Evolutionary conservation across 2,329 filamentous ascomycete genomes (phyloP), one percentile per base, ranked within the genome.

Genomic region (Paraphoma sp.): DNA sequence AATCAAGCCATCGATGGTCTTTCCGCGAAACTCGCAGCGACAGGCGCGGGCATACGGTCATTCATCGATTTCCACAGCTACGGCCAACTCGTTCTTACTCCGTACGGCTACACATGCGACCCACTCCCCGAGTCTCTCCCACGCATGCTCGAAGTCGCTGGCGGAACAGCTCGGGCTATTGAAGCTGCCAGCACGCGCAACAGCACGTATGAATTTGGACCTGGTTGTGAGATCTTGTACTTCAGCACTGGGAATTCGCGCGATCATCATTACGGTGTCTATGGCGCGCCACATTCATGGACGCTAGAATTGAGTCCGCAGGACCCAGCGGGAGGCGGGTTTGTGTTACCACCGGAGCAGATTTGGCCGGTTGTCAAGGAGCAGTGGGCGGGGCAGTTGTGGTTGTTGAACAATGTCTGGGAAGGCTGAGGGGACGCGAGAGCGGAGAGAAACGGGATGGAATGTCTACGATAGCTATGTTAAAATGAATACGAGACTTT

Each of bases 51-150:
- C 0, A 78, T 89, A 41, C 83, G 84, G 64, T 80, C 87, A 0
- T 89, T 83, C 68, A 83, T 89, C 51, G 87, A 89, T 73, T 86
- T 83, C 72, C 87, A 89, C 75, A 82, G 83, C 0, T 89, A 87
- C 70, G 82, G 81, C 23, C 86, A 89, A 68, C 78, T 85, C 29
- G 81, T 88, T 52, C 80, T 86, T 53, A 80, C 83, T 11, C 83
- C 79, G 0, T 88, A 86, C 62, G 86, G 86, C n/a, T 74, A 76
- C 43, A 73, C 81, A 1, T 69, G 65, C 47, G 64, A 67, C 31
- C 64, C 64, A 6, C 60, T 67, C 1, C 73, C 77, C 23, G 83
- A 85, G 58, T 79, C 87, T 0, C 83, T 84, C 3, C 68, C 71
- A 12, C 76, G 79, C 8, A 78, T 79, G 28, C 79, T 80, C 5